phyloP scores from a whole-genome alignment of 108 stramenopile genomes.

The Aurantiochytrium sp. region DNA sequence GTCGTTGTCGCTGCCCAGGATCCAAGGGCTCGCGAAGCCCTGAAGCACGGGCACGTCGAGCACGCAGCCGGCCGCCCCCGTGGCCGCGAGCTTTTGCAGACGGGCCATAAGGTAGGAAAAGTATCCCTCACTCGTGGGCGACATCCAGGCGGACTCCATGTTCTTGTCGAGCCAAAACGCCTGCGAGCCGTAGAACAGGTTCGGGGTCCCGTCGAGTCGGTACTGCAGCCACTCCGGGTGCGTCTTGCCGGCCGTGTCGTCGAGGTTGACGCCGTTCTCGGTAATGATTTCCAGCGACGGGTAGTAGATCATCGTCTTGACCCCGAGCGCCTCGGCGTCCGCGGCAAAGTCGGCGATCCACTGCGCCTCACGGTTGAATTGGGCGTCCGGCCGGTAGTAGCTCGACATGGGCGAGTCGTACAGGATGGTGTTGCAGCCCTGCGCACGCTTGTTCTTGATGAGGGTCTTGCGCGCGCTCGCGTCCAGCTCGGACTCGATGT shows the following conservation, averaged over 20 bases:
- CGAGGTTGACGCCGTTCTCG: not conserved
- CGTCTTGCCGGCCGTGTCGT: not conserved
- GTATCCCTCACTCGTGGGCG: not conserved
- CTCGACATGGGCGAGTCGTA: not conserved
- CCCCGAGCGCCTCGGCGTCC: not conserved
- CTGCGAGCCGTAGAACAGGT: not conserved
- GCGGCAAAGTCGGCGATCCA: not conserved
- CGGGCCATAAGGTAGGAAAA: not conserved
- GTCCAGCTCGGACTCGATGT: not conserved
- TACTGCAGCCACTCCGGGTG: conserved; percentile 25
- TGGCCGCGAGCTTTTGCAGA: not conserved
- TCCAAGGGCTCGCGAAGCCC: not conserved
- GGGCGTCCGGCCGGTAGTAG: not conserved
- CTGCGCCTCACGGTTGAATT: not conserved
- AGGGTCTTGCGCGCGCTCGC: not conserved
- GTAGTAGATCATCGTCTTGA: not conserved
- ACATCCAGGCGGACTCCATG: not conserved
- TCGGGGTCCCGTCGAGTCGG: not conserved
- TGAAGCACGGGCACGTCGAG: not conserved
- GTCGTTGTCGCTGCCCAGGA: not conserved
- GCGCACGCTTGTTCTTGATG: not conserved
- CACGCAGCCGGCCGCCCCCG: not conserved
- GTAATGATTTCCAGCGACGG: conserved; percentile 31
- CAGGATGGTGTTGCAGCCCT: conserved; percentile 3
- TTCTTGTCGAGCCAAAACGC: not conserved